Evolutionary conservation across 805 yeast species (phyloP).

Genomic region (Kluyveromyces nonfermentans): DNA sequence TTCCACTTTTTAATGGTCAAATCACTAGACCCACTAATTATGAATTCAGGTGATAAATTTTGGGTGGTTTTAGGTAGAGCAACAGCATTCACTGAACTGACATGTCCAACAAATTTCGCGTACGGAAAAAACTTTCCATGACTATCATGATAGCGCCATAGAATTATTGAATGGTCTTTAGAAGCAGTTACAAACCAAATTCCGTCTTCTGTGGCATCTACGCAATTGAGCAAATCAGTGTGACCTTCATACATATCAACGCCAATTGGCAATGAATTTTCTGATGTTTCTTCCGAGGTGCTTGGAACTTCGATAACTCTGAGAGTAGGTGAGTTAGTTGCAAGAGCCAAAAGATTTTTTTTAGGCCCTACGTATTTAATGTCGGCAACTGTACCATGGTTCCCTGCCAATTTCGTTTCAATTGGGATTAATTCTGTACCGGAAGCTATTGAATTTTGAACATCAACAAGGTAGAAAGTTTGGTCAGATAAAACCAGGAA

Average conservation of each 20-base stretch:
- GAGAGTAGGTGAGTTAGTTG: slow-evolving; percentile 87
- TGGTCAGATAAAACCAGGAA: slow-evolving; percentile 73
- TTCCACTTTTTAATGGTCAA: slow-evolving; percentile 81
- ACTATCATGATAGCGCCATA: slow-evolving; percentile 62
- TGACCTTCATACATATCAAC: slow-evolving; percentile 71
- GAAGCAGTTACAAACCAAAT: slow-evolving; percentile 86
- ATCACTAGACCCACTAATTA: slow-evolving; percentile 79
- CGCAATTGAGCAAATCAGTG: slow-evolving; percentile 68
- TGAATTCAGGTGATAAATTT: slow-evolving; percentile 46
- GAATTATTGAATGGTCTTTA: slow-evolving; percentile 74
- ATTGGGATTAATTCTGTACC: slow-evolving; percentile 33
- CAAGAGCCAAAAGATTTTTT: slow-evolving; percentile 56
- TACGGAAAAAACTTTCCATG: slow-evolving; percentile 34
- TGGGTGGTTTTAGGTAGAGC: slow-evolving; percentile 52
- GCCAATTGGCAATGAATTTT: slow-evolving; percentile 35
- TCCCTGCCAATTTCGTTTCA: slow-evolving; percentile 65
- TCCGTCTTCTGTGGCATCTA: slow-evolving; percentile 76
- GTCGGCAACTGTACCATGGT: slow-evolving; percentile 93
- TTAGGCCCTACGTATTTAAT: slow-evolving; percentile 65
- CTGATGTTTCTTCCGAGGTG: slow-evolving; percentile 3
- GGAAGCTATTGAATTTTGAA: slow-evolving; percentile 24
- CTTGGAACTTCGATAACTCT: slow-evolving; percentile 48
- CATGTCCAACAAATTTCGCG: slow-evolving; percentile 76
- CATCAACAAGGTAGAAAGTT: slow-evolving; percentile 48
- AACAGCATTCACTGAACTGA: slow-evolving; percentile 76